Evolutionary conservation across 805 yeast genomes (phyloP).

Genomic region (Metschnikowia baotianmanensis): DNA sequence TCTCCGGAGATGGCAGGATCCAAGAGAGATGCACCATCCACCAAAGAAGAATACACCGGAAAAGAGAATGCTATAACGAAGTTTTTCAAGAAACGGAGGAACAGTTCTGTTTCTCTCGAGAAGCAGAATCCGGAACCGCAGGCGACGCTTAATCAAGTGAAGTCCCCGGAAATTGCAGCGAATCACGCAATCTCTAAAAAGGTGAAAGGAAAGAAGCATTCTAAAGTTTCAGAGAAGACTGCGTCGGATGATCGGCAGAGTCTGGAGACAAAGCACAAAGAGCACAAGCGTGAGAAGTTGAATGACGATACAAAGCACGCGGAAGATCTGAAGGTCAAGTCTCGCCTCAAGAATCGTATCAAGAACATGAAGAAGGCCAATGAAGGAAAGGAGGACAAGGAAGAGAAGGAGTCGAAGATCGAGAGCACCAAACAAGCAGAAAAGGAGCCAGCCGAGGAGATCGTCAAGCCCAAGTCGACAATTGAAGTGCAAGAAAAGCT

Average conservation of each 20-base stretch:
- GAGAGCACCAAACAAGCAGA: conserved; percentile 3
- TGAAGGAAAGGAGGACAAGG: conserved; percentile 11
- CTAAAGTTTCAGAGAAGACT: conserved; percentile 5
- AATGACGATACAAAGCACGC: conserved; percentile 7
- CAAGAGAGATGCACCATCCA: conserved; percentile 4
- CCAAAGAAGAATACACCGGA: conserved; percentile 18
- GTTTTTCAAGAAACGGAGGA: conserved; percentile 36
- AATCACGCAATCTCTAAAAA: not conserved
- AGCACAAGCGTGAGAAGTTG: conserved; percentile 2
- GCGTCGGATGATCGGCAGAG: conserved; percentile 1
- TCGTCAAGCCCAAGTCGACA: conserved; percentile 32
- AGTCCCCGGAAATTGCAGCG: conserved; percentile 5
- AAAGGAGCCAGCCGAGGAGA: conserved; percentile 11
- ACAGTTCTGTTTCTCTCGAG: conserved; percentile 18
- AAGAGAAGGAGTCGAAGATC: conserved; percentile 1
- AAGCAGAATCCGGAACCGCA: not conserved
- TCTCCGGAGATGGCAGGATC: conserved; percentile 30
- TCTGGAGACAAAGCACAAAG: conserved; percentile 2
- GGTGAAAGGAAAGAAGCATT: conserved; percentile 1
- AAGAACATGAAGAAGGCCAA: conserved; percentile 17
- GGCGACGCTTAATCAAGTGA: conserved; percentile 4
- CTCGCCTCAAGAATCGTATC: conserved; percentile 17
- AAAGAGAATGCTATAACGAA: conserved; percentile 42
- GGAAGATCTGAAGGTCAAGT: conserved; percentile 13
- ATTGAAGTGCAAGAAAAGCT: conserved; percentile 44